These are phyloP conservation scores for Solanum aculeatissimum DNA, from an alignment of 305 asterid species.

Conservation along the genomic window DNA sequence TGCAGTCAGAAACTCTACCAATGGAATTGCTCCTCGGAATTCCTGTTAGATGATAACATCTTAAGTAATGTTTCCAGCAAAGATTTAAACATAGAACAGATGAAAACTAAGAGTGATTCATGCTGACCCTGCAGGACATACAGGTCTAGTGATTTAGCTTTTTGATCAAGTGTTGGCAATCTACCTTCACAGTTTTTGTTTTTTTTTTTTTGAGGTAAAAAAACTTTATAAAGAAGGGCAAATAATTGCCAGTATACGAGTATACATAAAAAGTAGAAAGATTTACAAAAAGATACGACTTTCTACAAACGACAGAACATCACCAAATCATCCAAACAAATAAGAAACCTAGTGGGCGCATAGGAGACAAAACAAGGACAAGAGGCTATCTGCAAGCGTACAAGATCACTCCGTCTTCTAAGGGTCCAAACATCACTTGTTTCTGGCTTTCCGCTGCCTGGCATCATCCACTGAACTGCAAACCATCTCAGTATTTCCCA, in stretches of 20 bases:
- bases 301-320: neutral
- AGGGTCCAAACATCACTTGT: neutral
- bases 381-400: neutral
- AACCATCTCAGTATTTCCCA: neutral
- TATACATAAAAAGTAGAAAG: neutral
- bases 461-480: neutral
- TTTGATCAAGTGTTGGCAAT: neutral
- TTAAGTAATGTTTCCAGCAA: slow-evolving; percentile 2
- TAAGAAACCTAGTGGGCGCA: neutral
- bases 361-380: neutral
- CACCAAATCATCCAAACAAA: neutral
- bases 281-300: neutral
- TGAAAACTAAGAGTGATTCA: neutral
- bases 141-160: neutral
- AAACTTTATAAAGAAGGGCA: neutral
- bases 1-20: slow-evolving; percentile 71
- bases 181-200: neutral
- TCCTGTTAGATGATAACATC: slow-evolving; percentile 35
- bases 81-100: neutral
- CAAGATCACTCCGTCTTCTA: neutral
- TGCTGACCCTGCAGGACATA: neutral
- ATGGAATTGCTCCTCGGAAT: slow-evolving; percentile 71
- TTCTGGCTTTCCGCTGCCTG: neutral
- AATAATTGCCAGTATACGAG: neutral
- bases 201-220: neutral